A percentile compares a stretch with the other conserved stretches of the same genome.
Conservation (phyloP, 1,284 basidiomycete species). For the Trametes polyzona region DNA sequence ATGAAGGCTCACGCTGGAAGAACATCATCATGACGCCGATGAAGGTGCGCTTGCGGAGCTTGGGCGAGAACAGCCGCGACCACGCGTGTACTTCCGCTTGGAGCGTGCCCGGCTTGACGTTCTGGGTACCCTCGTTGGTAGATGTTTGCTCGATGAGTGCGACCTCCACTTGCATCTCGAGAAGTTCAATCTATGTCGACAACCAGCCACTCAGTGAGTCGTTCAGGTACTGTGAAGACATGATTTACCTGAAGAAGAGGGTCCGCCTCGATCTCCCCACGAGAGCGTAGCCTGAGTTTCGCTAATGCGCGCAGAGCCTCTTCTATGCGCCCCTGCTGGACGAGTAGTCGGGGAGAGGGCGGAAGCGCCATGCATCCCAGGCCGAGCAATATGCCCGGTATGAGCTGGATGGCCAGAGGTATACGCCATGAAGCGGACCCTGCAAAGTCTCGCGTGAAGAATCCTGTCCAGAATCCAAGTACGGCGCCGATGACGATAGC, state of each 20-base stretch:
- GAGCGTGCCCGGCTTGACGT: conserved; percentile 30
- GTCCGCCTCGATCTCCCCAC: conserved; percentile 46
- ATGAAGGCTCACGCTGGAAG: conserved; percentile 65
- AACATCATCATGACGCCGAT: conserved; percentile 77
- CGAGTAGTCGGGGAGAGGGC: conserved; percentile 71
- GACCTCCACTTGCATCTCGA: conserved; percentile 74
- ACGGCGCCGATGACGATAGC: conserved; percentile 80
- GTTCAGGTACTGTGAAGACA: no score
- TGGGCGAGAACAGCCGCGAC: conserved; percentile 54
- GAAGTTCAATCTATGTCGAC: conserved; percentile 62
- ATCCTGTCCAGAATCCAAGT: conserved; percentile 82
- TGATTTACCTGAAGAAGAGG: conserved; percentile 54
- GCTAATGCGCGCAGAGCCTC: conserved; percentile 47
- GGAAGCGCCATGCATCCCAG: conserved; percentile 70
- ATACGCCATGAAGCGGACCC: conserved; percentile 75
- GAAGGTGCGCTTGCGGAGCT: conserved; percentile 61
- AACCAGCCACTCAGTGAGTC: background rate
- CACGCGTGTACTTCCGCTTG: conserved; percentile 52
- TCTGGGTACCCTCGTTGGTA: conserved; percentile 8
- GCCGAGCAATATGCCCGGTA: conserved; percentile 69
- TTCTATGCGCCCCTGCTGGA: conserved; percentile 57
- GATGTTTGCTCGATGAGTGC: conserved; percentile 47
- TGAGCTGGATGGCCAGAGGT: conserved; percentile 72
- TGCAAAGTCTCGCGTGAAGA: conserved; percentile 63
- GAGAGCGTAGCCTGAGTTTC: conserved; percentile 51